Evolutionary conservation across 495 filamentous ascomycete species (phyloP), one percentile per base, ranked within the genome.

Genomic region (Halenospora varia): DNA sequence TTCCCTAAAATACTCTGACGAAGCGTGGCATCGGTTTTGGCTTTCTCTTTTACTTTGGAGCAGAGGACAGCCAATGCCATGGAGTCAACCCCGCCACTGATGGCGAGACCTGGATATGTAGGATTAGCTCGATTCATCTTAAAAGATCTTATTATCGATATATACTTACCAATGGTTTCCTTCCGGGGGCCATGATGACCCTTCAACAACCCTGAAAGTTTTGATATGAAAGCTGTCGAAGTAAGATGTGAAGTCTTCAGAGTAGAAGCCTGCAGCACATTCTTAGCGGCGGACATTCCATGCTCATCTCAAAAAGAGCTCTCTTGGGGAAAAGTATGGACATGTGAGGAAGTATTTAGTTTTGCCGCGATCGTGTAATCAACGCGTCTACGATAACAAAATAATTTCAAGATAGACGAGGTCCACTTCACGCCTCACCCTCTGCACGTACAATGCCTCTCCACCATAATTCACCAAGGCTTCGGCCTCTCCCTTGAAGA

Each of bases 51-150:
- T 48, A 83, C 60, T 48, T 76, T 70, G 40, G 68, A 68, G 60
- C 84, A 91, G n/a, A 97, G 78, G 55, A 73, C 80, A 42, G 91
- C 90, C 39, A 98, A 74, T 19, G 92, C 93, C 92, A 96, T 98
- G 3, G 94, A 97, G 65, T 98, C 94, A 13, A 94, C 88, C 15
- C 94, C 94, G 6, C 94, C 94, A 68, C 93, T 97, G 47, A 97
- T 73, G 10, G 93, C 93, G 24, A 97, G 73, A 55, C 82, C 93
- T 95, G 19, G 10, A 23, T 51, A 15, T 18, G 46, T 9, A 10
- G 9, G 24, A 15, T 52, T 10, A 48, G 26, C 9, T 1, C 10
- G 13, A 1, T 10, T 18, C 22, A 25, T 17, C 48, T 29, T 46
- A 13, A 25, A 46, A 15, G 20, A 6, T 46, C 19, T 46, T 15